Evolutionary conservation across 2,329 filamentous ascomycete species (phyloP), one percentile per base, ranked within the genome.

Genomic region (Fusarium nanum): DNA sequence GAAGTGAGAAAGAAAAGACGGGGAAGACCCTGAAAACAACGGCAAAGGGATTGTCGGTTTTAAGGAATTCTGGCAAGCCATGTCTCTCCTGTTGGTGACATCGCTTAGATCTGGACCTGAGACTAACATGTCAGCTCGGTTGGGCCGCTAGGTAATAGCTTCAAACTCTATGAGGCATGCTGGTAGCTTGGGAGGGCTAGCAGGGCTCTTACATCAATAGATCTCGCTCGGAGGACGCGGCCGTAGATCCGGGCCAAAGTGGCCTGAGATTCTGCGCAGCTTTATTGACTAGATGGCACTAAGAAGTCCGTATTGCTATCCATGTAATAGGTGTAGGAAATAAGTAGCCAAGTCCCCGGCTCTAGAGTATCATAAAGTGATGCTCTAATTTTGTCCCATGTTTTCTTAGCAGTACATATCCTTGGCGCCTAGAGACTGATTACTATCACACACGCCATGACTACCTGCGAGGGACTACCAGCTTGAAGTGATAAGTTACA

Each of bases 81-180:
- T 65, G 40, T 52, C 25, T 50, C 48, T 37, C 27, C 37, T 16
- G 41, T 32, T n/a, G n/a, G 20, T 18, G 20, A 49, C 42, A 23
- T 48, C 32, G n/a, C 28, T 63, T 50, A 23, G 27, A 45, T 64
- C 60, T 65, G 57, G 62, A 49, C 41, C 46, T 37, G 48, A 41
- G 20, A 63, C 47, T 32, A 47, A n/a, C 23, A 28, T 18, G 10
- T 40, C 41, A 48, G 54, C 25, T 47, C 30, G 20, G 18, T 16
- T 27, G 18, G 20, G 42, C 28, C 63, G 42, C 63, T 66, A 66
- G 42, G 23, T 8, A 25, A 27, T 66, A 66, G 62, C 54, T 37
- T 47, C 28, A 30, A 66, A 66, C 55, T 32, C 25, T 61, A 32
- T 49, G 20, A 27, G 28, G 42, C 28, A 34, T 18, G 28, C 28